Evolutionary conservation across 2,329 filamentous ascomycete species (phyloP), one percentile per base, ranked within the genome.

Genomic region (Phialocephala sp.): DNA sequence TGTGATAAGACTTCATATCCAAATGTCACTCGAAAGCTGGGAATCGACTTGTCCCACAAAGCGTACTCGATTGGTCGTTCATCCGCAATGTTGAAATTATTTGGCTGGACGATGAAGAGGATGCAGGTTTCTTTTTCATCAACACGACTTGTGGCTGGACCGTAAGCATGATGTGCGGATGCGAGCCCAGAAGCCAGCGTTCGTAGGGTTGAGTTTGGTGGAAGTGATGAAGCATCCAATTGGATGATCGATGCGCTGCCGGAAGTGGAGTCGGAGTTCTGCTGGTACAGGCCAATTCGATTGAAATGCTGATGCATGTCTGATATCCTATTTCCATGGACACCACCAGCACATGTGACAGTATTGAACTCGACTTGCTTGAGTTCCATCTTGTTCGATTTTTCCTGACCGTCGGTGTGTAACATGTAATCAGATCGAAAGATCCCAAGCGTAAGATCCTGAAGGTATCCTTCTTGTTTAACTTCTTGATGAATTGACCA

Each of bases 281-380:
- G 35, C 47, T 70, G 36, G 41, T 79, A 78, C 6, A 71, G 68
- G 1, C 72, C 70, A 35, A 66, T 73, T 37, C 56, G 45, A 50
- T 69, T 56, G 6, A 79, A 65, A 66, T 80, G 77, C 8, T 72
- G 75, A 72, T 83, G 80, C 80, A 82, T 81, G 22, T 76, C 70
- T 12, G 74, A 77, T 2, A 78, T 76, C 47, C 75, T 77, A 47
- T 79, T 77, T 22, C 78, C 77, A 67, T 82, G 80, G 1, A 73
- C 72, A 1, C 74, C 79, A 1, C 80, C 80, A 15, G 80, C 78
- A 55, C 77, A 78, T 6, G 79, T 79, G 64, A 79, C 79, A 0
- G 79, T 79, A 66, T 83, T 82, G 70, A 82, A 78, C 64, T 82
- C 80, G 11, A 83, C 79, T 71, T 82, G 81, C 70, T 79, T 81